Evolutionary conservation across 2,329 filamentous ascomycete species (phyloP), one percentile per base, ranked within the genome.

Genomic region (Aspergillus sp.): DNA sequence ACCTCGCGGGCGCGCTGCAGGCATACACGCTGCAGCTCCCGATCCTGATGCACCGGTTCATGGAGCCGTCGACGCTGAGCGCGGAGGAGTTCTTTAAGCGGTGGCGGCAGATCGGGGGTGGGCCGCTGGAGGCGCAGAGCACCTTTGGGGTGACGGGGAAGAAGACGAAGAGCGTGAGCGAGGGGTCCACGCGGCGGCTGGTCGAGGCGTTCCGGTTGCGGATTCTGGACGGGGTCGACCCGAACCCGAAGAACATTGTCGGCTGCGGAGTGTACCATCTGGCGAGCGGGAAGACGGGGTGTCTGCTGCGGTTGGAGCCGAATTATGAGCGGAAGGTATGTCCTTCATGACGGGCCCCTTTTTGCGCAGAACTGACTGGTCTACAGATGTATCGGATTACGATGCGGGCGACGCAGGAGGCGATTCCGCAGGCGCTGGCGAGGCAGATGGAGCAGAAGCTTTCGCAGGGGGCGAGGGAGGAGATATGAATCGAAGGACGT

Each of bases 71-170:
- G 0, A 81, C 91, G 35, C 68, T 98, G 24, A 75, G 75, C 5
- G 78, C 81, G 0, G 91, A 98, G 32, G 91, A 98, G 55, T 98
- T 96, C 63, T 98, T 98, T 74, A 95, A 93, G 69, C 74, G 93
- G 32, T 98, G 91, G 91, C 93, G 94, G 69, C 91, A 98, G 63
- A 96, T 98, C 48, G 91, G 91, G 8, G 86, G 83, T 4, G 76
- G 77, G 2, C 80, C 88, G 1, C 75, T 93, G 17, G 93, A 98
- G 60, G 80, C 84, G 0, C 91, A 98, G 57, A 74, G 74, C 29
- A 86, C 96, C 19, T 93, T 98, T 58, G 78, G 80, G 0, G 57
- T 89, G 8, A 61, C 66, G 1, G 71, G 69, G 16, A 70, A 72
- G 34, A 70, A 72, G 34, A 70, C 68, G 11, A 68, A 74, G 37